Evolutionary conservation across 108 stramenopile genomes (phyloP).

Genomic region (Cyclotella choctawhatcheeana): DNA sequence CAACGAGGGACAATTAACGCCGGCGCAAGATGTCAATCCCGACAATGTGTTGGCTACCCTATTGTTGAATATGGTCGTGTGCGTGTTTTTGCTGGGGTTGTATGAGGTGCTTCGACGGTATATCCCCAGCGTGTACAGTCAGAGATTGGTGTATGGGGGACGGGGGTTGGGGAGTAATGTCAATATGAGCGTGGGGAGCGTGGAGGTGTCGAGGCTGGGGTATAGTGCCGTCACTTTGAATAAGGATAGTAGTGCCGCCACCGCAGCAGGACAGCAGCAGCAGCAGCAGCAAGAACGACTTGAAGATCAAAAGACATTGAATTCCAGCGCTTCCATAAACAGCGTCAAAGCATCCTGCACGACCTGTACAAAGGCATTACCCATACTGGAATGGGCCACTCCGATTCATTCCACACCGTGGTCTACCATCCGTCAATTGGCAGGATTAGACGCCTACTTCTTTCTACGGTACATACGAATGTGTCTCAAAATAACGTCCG

Average conservation of each 20-base stretch:
- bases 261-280: not conserved
- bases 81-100: constrained; percentile 61
- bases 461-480: constrained; percentile 88
- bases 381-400: constrained; percentile 36
- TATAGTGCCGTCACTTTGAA: not conserved
- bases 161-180: not conserved
- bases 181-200: no score
- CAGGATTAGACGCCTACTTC: constrained; percentile 93
- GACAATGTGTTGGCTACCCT: constrained; percentile 75
- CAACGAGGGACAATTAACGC: constrained; percentile 25
- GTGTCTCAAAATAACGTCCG: constrained; percentile 80
- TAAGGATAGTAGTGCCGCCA: no score
- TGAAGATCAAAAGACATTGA: not conserved
- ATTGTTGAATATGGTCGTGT: constrained; percentile 70
- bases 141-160: constrained; percentile 28
- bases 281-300: not conserved
- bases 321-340: not conserved
- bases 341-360: not conserved
- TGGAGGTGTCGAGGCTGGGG: no score
- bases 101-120: constrained; percentile 77
- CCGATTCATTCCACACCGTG: constrained; percentile 48
- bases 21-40: constrained; percentile 69
- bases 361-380: not conserved
- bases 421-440: constrained; percentile 47
- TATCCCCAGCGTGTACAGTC: constrained; percentile 76